phyloP scores from a whole-genome alignment of 2,329 filamentous ascomycete genomes.

The Knufia petricola region DNA sequence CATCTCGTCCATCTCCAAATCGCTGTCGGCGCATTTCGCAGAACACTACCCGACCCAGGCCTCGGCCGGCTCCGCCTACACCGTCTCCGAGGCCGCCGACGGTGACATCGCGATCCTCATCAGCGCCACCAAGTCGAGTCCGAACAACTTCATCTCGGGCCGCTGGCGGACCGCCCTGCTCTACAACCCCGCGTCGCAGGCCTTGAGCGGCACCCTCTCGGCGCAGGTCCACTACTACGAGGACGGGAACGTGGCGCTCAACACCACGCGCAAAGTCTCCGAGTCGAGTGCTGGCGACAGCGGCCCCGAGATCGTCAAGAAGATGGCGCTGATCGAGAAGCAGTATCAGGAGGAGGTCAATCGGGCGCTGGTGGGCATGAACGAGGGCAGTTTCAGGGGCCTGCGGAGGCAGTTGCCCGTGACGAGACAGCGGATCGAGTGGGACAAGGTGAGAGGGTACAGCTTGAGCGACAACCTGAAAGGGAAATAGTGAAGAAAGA shows the following conservation, averaged over 20 bases:
- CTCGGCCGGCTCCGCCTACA: slow-evolving; percentile 61
- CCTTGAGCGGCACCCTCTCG: slow-evolving; percentile 69
- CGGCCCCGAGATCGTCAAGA: slow-evolving; percentile 60
- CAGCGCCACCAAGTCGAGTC: slow-evolving; percentile 94
- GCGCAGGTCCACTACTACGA: slow-evolving; percentile 99
- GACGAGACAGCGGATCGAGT: slow-evolving; percentile 97
- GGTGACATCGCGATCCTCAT: slow-evolving; percentile 69
- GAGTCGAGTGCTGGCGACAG: slow-evolving; percentile 25
- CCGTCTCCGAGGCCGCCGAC: slow-evolving; percentile 37
- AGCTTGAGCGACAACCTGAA: slow-evolving; percentile 72
- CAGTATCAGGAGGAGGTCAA: slow-evolving; percentile 96
- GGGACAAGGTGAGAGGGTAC: slow-evolving; percentile 96
- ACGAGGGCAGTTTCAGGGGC: slow-evolving; percentile 91
- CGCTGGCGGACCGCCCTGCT: slow-evolving; percentile 88
- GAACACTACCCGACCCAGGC: slow-evolving; percentile 83
- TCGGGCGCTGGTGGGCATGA: slow-evolving; percentile 74
- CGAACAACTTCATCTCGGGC: slow-evolving; percentile 98
- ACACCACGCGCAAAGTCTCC: slow-evolving; percentile 60
- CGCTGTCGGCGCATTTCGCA: slow-evolving; percentile 61
- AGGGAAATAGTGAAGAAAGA: slow-evolving; percentile 49
- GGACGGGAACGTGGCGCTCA: slow-evolving; percentile 89
- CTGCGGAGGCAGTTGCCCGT: slow-evolving; percentile 87
- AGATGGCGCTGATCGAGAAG: slow-evolving; percentile 72
- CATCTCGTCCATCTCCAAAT: slow-evolving; percentile 67
- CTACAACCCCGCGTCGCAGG: slow-evolving; percentile 58